Evolutionary conservation across 2,329 filamentous ascomycete genomes (phyloP), one percentile per base, ranked within the genome.

Genomic region (Meredithiella fracta): DNA sequence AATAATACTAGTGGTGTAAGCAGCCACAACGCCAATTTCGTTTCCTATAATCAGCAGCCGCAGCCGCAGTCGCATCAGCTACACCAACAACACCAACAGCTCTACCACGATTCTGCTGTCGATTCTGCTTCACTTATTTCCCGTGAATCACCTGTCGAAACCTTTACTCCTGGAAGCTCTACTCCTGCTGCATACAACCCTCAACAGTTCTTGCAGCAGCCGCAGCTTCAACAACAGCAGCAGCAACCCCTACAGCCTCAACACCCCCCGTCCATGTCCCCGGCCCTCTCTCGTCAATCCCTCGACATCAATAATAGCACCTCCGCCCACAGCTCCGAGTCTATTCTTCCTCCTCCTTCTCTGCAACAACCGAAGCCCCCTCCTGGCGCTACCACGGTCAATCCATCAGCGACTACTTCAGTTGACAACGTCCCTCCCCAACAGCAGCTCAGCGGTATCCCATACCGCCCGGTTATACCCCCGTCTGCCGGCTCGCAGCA

Each of bases 81-180:
- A 47, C 59, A 54, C 37, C 57, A 65, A 53, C 67, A 65, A 38
- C 59, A 54, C 37, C 57, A 60, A 26, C 53, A 60, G 9, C 58
- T 54, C 3, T 56, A 56, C 58, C 42, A 62, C 59, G 56, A 62
- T 40, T 47, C 59, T 11, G 11, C 37, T 3, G 31, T 37, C 26
- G 79, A 83, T 65, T 80, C 78, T 3, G 66, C 79, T 38, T 82
- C 79, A 5, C 78, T 82, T 65, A 65, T 79, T 61, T 83, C 80
- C 64, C 73, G 77, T 70, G 80, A 83, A 58, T 81, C 78, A 11
- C 49, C 53, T 20, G 23, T 59, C 7, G 49, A 69, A 69, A 40
- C 76, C 77, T 59, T 66, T 67, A 59, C 63, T 63, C 52, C 66
- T 58, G 25, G 47, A 62, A 64, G 31, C 56, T 60, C 47, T 66